Base-by-base conservation (phyloP, 345 rosid genomes). In the Camelina sativa region DNA sequence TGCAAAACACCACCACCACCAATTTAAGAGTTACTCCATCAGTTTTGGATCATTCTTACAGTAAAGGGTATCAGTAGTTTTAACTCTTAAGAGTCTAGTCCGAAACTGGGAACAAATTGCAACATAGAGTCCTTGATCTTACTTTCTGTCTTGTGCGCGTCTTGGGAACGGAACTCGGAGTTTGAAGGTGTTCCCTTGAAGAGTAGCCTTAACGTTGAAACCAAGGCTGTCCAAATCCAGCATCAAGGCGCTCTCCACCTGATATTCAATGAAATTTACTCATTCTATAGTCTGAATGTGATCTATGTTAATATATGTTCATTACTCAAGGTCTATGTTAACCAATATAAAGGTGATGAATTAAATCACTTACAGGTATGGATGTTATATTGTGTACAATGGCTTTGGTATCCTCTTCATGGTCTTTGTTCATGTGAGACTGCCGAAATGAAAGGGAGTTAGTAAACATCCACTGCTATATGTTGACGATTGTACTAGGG, bases 381-480 rank as follows among this genome's bases (percentile, higher is more conserved):
- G 89, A 88, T 34, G 96, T 90, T 44, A 83, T 62, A 67, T 89
- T 89, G 80, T 81, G 84, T 71, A 89, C 97, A 54, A 95, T 91
- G 60, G 86, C 86, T 79, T 75, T 89, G 50, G 93, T 92, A 76
- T 90, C 99, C 55, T 95, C 97, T 70, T 79, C 86, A 80, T 95
- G 97, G 82, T 95, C 99, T 81, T 80, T 89, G 57, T 95, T 95
- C 97, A 91, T 91, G 78, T 93, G 98, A 55, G 96, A 87, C 97
- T 91, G 75, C 57, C 52, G 9, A 72, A 76, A 67, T 56, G 62
- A 65, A 32, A 54, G 11, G 5, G 51, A 19, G 50, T 61, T n/a
- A 54, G 12, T 67, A 47, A 10, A 16, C 11, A 53, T 41, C 12
- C 5, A 23, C 58, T 16, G 19, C 40, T 44, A 67, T 10, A 0